Base-by-base conservation (phyloP, 1,284 basidiomycete genomes). In the Leucoagaricus sp. region DNA sequence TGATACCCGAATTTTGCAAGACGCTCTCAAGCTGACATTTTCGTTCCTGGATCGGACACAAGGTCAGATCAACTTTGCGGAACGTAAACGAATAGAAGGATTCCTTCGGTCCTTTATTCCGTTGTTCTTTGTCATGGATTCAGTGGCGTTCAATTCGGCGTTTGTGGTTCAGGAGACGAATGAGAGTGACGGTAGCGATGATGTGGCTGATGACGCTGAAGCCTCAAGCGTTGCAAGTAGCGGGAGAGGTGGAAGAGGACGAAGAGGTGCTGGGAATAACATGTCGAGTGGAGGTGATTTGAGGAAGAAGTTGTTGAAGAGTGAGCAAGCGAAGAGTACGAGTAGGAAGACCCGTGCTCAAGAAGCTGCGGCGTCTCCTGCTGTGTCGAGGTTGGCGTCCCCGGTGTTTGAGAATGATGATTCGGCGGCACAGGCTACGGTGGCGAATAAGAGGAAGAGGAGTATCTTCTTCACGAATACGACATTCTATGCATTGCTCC, bases 41-140 rank as follows among this genome's bases (percentile, higher is more conserved):
- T 91, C 91, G n/a, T 93, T 93, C 72, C 78, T 98, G 64, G 96
- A 98, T 70, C 89, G 95, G 29, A 89, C 90, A 44, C 88, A 87
- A 63, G 85, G 82, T 15, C 86, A 89, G 68, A 84, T 95, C 54
- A 81, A 83, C 46, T 78, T 83, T 23, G 74, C 78, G 9, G 94
- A 98, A 64, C 79, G 93, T 66, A 87, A 85, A 68, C 82, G 88
- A 62, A 89, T 98, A 49, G 96, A 98, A 71, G 79, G 79, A 0
- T 93, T 96, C 73, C 72, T 98, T 51, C 82, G 94, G 42, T 81
- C 86, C 36, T 93, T 97, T 63, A 72, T 89, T 13, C 89, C 88
- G 1, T 74, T 89, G 38, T 89, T 91, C 67, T 90, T 90, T 66
- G 79, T 82, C 71, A 71, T 91, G 54, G 88, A 90, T 59, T 75